These are phyloP conservation scores for Chalciporus piperatus DNA, from an alignment of 768 basidiomycete species.

Conservation along the genomic window DNA sequence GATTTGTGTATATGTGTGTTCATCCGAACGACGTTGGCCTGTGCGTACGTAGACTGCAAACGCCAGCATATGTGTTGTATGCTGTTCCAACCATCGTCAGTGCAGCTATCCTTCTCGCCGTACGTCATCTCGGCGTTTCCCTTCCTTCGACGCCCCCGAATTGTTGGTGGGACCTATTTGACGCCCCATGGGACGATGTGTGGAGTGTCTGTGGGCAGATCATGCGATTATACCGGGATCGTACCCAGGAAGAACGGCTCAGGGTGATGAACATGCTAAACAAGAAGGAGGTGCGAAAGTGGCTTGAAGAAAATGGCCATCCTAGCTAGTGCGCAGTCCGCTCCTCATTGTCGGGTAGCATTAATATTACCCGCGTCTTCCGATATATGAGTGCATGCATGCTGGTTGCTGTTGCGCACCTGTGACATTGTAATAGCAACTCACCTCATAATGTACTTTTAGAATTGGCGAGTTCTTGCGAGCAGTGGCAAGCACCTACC, in stretches of 20 bases:
- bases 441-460: no score
- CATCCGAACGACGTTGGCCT: constrained; percentile 3
- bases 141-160: constrained; percentile 69
- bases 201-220: constrained; percentile 83
- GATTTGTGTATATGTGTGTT: neutral
- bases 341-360: neutral
- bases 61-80: constrained; percentile 88
- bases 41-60: constrained; percentile 68
- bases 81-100: constrained; percentile 88
- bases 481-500: no score
- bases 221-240: constrained; percentile 72
- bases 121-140: constrained; percentile 66
- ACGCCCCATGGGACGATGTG: constrained; percentile 86
- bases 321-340: constrained; percentile 8
- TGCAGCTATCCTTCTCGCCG: constrained; percentile 81
- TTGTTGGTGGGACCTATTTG: constrained; percentile 94
- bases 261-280: constrained; percentile 56
- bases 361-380: neutral
- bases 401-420: no score
- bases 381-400: no score
- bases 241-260: constrained; percentile 43
- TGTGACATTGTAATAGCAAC: no score
- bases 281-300: constrained; percentile 78
- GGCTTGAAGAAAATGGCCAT: constrained; percentile 62
- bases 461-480: no score